These are phyloP conservation scores for Peribolospora baueri DNA, from an alignment of 768 basidiomycete genomes.

Conservation along the genomic window DNA sequence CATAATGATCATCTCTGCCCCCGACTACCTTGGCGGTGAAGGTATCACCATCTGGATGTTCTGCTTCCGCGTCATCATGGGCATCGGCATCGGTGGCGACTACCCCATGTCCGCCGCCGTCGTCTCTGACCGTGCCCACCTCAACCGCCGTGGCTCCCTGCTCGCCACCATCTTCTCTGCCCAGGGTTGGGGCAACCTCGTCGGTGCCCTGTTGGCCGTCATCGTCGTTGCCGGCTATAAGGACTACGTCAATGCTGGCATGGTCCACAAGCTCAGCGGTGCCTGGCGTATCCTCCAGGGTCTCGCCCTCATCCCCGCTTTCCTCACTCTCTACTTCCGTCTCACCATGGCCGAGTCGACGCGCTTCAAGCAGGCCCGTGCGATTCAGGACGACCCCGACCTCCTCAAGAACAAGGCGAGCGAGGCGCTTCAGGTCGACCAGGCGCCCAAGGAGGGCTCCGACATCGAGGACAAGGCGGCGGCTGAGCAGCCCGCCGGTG, in stretches of 20 bases:
- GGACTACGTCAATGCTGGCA: conserved; percentile 33
- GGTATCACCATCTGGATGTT: conserved; percentile 34
- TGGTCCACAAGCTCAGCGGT: conserved; percentile 43
- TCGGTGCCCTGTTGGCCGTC: conserved; percentile 38
- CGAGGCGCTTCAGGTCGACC: conserved; percentile 21
- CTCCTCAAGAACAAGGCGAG: conserved; percentile 12
- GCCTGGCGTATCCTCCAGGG: conserved; percentile 53
- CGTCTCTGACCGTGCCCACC: conserved; percentile 32
- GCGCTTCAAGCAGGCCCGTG: conserved; percentile 10
- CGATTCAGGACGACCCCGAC: conserved; percentile 5
- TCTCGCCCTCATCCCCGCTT: conserved; percentile 49
- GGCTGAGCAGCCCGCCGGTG: background rate
- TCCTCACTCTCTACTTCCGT: conserved; percentile 49
- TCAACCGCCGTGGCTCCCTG: conserved; percentile 44
- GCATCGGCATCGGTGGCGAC: conserved; percentile 51
- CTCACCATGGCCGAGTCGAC: conserved; percentile 43
- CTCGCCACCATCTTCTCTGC: conserved; percentile 21
- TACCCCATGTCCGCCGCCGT: conserved; percentile 34
- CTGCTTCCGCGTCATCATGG: conserved; percentile 45
- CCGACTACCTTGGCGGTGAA: conserved; percentile 31
- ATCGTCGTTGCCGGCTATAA: conserved; percentile 42
- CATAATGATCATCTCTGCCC: conserved; percentile 40
- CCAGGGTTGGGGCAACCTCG: conserved; percentile 51
- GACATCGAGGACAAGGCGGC: background rate
- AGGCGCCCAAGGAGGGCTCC: background rate